These are phyloP conservation scores for Shiraia sp. DNA, from an alignment of 2,329 filamentous ascomycete genomes.

Conservation along the genomic window DNA sequence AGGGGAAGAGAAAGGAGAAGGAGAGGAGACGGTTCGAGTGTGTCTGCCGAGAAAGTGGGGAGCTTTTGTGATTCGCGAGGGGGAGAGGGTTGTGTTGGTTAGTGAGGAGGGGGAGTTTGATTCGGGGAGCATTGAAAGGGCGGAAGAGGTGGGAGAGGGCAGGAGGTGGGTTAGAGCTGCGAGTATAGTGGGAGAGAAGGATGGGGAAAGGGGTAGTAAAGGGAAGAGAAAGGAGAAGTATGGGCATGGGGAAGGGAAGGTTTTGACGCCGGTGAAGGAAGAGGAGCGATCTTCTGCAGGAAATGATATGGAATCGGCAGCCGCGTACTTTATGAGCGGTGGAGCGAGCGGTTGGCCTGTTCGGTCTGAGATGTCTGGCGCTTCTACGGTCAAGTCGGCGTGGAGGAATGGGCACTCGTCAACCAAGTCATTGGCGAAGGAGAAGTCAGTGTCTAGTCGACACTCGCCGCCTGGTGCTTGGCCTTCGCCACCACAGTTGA, in stretches of 20 bases:
- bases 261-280: constrained; percentile 14
- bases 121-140: constrained; percentile 17
- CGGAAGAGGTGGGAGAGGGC: constrained; percentile 13
- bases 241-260: background rate
- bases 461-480: constrained; percentile 11
- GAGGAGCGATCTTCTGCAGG: constrained; percentile 6
- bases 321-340: constrained; percentile 27
- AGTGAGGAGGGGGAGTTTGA: constrained; percentile 31
- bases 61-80: constrained; percentile 26
- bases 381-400: background rate
- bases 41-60: constrained; percentile 22
- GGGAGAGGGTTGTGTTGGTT: constrained; percentile 34
- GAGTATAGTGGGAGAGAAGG: background rate
- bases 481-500: constrained; percentile 14
- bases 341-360: constrained; percentile 17
- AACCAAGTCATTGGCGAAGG: background rate
- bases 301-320: constrained; percentile 15
- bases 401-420: background rate
- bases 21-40: constrained; percentile 10
- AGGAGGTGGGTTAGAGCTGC: constrained; percentile 14
- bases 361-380: constrained; percentile 1
- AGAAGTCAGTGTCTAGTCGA: constrained; percentile 4
- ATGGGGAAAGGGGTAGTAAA: background rate
- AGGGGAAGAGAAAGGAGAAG: background rate
- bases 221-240: constrained; percentile 1